Evolutionary conservation across 78 protist species (phyloP), one percentile per base, ranked within the genome.

Genomic region (Planoprotostelium fungivorum): DNA sequence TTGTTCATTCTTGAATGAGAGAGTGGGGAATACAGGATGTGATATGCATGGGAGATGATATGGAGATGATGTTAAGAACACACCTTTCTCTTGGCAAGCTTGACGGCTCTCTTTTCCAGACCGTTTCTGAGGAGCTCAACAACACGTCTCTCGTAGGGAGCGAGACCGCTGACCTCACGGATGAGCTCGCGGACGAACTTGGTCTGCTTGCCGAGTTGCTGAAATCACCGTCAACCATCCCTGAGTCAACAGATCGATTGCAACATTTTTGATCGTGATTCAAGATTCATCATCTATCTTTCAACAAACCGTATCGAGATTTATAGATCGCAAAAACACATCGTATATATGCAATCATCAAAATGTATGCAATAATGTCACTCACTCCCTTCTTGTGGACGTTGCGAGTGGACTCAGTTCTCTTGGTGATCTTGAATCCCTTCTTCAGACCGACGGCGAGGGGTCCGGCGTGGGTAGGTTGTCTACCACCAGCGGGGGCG

Each of bases 81-180:
- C n/a, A 91, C 91, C 86, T 95, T 90, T 90, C 87, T 88, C 95
- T 98, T 98, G 97, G 96, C 91, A 38, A 97, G 89, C 88, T 93
- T 93, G 90, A 96, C 97, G 94, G 99, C 99, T 29, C 99, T 96
- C 96, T 97, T 97, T 88, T 98, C 99, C 89, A 90, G 88, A 92
- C 96, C 94, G 63, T 96, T 95, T 87, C 93, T 88, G 86, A 98
- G 95, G 83, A 98, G 84, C 85, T 98, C 99, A 84, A 92, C 88
- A 84, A 94, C 39, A 86, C 99, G 96, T 63, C 96, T 94, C 95
- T 98, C 99, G 92, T 97, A 97, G 83, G 99, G 98, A 35, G 99
- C 93, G 39, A 91, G 93, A 51, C 99, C 99, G 25, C 93, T 83
- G 28, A 97, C 96, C 96, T 97, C 98, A 86, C 95, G 97, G 90